Evolutionary conservation across 257 asterid genomes (phyloP).

Genomic region (Petrea volubilis): DNA sequence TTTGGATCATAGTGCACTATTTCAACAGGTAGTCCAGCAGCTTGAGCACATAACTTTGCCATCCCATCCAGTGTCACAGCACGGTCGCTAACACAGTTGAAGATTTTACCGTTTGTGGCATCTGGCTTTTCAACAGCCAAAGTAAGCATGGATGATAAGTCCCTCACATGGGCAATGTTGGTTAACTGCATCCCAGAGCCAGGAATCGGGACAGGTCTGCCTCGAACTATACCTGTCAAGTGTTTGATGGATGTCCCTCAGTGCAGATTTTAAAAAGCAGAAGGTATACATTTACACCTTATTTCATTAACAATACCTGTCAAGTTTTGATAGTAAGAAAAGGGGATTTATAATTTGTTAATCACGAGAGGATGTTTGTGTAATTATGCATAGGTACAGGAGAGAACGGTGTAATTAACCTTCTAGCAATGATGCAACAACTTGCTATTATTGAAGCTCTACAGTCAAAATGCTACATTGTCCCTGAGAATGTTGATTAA

Average conservation of each 20-base stretch:
- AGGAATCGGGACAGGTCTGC: slow-evolving; percentile 79
- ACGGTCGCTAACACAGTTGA: slow-evolving; percentile 89
- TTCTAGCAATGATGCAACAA: slow-evolving; percentile 16
- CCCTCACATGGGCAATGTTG: slow-evolving; percentile 85
- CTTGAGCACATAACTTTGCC: slow-evolving; percentile 86
- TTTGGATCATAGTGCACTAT: slow-evolving; percentile 90
- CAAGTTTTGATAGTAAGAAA: no score
- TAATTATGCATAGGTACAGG: no score
- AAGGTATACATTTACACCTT: slow-evolving; percentile 18
- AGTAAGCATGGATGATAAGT: slow-evolving; percentile 81
- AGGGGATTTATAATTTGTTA: no score
- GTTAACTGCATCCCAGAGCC: slow-evolving; percentile 95
- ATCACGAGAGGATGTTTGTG: no score
- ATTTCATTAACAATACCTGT: neutral
- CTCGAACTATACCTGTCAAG: slow-evolving; percentile 75
- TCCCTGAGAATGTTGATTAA: neutral
- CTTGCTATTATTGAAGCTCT: neutral
- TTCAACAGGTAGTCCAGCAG: slow-evolving; percentile 76
- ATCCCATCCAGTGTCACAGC: slow-evolving; percentile 93
- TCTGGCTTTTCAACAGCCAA: slow-evolving; percentile 74
- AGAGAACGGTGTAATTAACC: no score
- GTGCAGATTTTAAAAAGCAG: neutral
- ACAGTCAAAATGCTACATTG: neutral
- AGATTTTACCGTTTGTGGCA: slow-evolving; percentile 68
- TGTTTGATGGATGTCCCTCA: neutral